Base-by-base conservation (phyloP, 352 stramenopile genomes). In the Pythium diclinum region DNA sequence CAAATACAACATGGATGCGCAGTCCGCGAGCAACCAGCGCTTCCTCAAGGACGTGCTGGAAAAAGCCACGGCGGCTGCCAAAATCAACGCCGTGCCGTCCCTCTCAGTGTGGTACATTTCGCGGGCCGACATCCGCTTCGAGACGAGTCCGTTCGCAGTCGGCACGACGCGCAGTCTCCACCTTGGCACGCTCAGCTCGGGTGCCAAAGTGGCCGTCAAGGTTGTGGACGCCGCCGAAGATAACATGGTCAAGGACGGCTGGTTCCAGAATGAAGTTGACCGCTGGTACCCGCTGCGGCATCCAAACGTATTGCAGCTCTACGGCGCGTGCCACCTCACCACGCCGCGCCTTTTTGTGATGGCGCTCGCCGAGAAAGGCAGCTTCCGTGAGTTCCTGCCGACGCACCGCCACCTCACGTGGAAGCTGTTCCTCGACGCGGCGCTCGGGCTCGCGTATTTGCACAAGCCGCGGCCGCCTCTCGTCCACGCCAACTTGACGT, bases 401-500 rank as follows among this genome's bases (percentile, higher is more conserved):
- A 40, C 0, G 11, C 47, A 72, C 19, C 53, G 1, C 13, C 23
- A 68, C 38, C 53, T 16, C 3, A 52, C 64, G 25, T 72, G 65
- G 65, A 23, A 59, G 33, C 47, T 72, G 32, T 72, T 68, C n/a
- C 25, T 72, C 3, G 65, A 72, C 32, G 65, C 47, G 6, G 59
- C 65, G 7, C 59, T 49, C 6, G 59, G 65, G 1, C 65, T 72
- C 28, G 53, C 53, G 7, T 72, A 72, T 38, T n/a, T 81, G 6
- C 74, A 78, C 65, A 71, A 63, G 6, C 59, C 54, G n/a, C 63
- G 68, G 36, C 4, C 32, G 32, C 32, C 32, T 4, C 23, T 77
- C 8, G 63, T 78, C 9, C 68, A 81, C 25, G 74, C 65, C 13
- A 81, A 81, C 28, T 34, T 81, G 10, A 78, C 72, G 34, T 77